Evolutionary conservation across 805 yeast genomes (phyloP), one percentile per base, ranked within the genome.

Genomic region (Yarrowia sp.): DNA sequence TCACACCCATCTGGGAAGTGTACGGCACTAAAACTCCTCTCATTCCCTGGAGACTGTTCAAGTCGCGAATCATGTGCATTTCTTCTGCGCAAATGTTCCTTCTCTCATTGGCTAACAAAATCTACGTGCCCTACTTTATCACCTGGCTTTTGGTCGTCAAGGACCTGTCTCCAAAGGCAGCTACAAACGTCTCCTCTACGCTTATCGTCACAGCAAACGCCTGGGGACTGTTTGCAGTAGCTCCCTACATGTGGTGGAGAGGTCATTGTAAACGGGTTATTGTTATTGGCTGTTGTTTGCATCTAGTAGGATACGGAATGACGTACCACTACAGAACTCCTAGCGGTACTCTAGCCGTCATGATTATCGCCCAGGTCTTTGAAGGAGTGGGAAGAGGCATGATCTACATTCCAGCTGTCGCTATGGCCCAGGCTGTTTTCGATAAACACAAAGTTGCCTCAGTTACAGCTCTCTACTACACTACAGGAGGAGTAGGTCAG

Each of bases 191-290:
- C 35, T 54, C 61, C 10, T 54, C 61, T 26, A 54, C 61, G 1
- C 61, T 54, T 9, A 54, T 54, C 38, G 61, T 54, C 61, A 54
- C 61, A 1, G 61, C 61, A 9, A 54, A 54, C 46, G 61, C 61
- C 35, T 54, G 33, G 33, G 61, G 61, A 24, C 46, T 54, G 9
- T 54, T 54, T 38, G 61, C 61, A 3, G 61, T 54, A 17, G 61
- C 61, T 26, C 61, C 61, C 12, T 54, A 54, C 61, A 54, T 54
- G 46, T 54, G 61, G 61, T 54, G 61, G 61, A 54, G 46, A 54
- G 61, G 61, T 12, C 61, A 54, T 22, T 54, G 61, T 46, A 54
- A 54, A 36, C 38, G 61, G 17, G 14, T 54, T 24, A 54, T 54
- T 17, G 61, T 54, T 26, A 54, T 54, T 24, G 61, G 61, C 17